phyloP scores from a whole-genome alignment of 495 filamentous ascomycete species.

The Talaromyces stipitatus region DNA sequence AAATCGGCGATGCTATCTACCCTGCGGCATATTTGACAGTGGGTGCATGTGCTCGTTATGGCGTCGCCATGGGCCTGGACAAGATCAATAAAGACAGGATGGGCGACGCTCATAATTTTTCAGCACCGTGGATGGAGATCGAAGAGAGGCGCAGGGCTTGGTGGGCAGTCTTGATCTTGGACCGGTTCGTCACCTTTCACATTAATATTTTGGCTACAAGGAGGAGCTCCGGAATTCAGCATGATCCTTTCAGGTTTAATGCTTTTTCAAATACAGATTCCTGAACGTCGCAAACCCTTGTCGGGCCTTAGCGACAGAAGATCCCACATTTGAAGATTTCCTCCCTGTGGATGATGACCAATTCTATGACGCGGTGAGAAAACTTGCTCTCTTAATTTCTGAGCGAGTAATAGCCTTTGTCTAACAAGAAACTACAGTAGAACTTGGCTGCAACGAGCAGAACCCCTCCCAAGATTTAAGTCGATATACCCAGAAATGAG shows the following conservation, averaged over 20 bases:
- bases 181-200: constrained; percentile 20
- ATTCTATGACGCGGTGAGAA: constrained; percentile 22
- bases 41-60: constrained; percentile 23
- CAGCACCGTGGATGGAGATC: constrained; percentile 17
- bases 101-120: constrained; percentile 23
- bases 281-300: constrained; percentile 33
- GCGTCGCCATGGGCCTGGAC: constrained; percentile 21
- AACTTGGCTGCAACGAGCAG: too few species aligned
- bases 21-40: constrained; percentile 22
- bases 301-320: constrained; percentile 26
- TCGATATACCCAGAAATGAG: too few species aligned
- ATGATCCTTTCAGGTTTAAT: too few species aligned
- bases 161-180: constrained; percentile 45
- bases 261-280: constrained; percentile 11
- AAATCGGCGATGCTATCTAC: constrained; percentile 24
- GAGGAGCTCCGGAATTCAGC: too few species aligned
- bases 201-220: too few species aligned
- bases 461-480: too few species aligned
- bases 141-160: constrained; percentile 41
- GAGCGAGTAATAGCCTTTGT: background rate
- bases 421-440: background rate
- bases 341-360: constrained; percentile 36
- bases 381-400: background rate
- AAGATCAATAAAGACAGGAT: background rate
- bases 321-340: constrained; percentile 25